Evolutionary conservation across 345 rosid genomes (phyloP).

Genomic region (Ricinus communis): DNA sequence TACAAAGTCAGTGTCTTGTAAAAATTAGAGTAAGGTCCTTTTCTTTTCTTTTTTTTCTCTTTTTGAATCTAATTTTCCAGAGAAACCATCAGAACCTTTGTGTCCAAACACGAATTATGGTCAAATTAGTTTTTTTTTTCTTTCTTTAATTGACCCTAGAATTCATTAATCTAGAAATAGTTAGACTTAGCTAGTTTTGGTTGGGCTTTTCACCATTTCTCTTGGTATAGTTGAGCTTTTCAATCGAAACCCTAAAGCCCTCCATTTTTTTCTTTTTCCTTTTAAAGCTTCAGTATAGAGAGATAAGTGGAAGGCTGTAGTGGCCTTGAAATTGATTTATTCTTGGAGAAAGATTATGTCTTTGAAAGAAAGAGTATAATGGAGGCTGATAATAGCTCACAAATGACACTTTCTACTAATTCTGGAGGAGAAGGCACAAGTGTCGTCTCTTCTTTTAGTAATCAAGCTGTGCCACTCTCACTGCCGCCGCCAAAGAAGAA

Average conservation of each 20-base stretch:
- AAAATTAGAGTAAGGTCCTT: neutral
- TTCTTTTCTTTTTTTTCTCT: neutral
- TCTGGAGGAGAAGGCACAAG: slow-evolving; percentile 43
- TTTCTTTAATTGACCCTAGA: neutral
- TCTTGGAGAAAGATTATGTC: neutral
- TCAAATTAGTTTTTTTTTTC: slow-evolving; percentile 11
- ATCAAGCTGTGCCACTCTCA: slow-evolving; percentile 23
- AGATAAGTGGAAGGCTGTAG: neutral
- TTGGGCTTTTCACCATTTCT: neutral
- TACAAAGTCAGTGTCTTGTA: no score
- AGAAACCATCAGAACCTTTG: slow-evolving; percentile 10
- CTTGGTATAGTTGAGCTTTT: slow-evolving; percentile 8
- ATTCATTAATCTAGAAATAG: slow-evolving; percentile 7
- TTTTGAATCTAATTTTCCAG: slow-evolving; percentile 6
- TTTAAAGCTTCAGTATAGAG: neutral
- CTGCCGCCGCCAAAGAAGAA: slow-evolving; percentile 49
- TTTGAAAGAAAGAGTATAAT: slow-evolving; percentile 22
- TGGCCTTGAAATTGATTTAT: neutral
- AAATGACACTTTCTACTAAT: slow-evolving; percentile 41
- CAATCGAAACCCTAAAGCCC: neutral
- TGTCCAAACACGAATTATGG: slow-evolving; percentile 7
- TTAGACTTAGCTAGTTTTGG: slow-evolving; percentile 6
- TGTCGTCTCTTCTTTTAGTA: slow-evolving; percentile 23
- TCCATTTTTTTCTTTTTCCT: neutral
- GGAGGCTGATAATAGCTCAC: slow-evolving; percentile 43